Conservation (phyloP, 805 yeast species). For the Candida germanica region DNA sequence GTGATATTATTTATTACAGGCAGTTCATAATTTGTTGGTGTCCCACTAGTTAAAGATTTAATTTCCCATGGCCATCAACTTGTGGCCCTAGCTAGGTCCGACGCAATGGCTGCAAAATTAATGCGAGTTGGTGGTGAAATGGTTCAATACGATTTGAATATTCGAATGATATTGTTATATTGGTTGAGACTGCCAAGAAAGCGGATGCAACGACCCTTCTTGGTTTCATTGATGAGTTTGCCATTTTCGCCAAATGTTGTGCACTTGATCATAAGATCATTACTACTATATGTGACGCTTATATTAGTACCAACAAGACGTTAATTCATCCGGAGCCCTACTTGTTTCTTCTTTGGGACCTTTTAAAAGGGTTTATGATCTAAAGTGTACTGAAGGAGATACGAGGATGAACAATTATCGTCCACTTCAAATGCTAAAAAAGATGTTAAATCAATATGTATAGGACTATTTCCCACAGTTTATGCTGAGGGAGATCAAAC, state of each 20-base stretch:
- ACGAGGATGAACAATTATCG: not conserved
- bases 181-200: constrained; percentile 22
- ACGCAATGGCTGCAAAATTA: constrained; percentile 19
- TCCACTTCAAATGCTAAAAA: constrained; percentile 13
- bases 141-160: constrained; percentile 25
- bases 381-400: not conserved
- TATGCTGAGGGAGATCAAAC: constrained; percentile 29
- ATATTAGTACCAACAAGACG: constrained; percentile 24
- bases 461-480: constrained; percentile 31
- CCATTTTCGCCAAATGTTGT: constrained; percentile 14
- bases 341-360: too few species aligned
- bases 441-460: constrained; percentile 17
- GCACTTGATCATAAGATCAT: constrained; percentile 24
- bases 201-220: constrained; percentile 38
- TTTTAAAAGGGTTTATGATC: not conserved
- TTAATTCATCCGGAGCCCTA: not conserved
- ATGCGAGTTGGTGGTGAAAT: constrained; percentile 15
- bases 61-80: constrained; percentile 22
- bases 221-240: constrained; percentile 32
- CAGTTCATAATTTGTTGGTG: constrained; percentile 33
- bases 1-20: constrained; percentile 35
- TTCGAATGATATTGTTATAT: constrained; percentile 22
- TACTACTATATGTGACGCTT: constrained; percentile 22
- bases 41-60: constrained; percentile 17
- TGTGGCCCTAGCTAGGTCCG: constrained; percentile 30